These are phyloP conservation scores for Neurospora sp. DNA, from an alignment of 495 filamentous ascomycete species.

Conservation along the genomic window DNA sequence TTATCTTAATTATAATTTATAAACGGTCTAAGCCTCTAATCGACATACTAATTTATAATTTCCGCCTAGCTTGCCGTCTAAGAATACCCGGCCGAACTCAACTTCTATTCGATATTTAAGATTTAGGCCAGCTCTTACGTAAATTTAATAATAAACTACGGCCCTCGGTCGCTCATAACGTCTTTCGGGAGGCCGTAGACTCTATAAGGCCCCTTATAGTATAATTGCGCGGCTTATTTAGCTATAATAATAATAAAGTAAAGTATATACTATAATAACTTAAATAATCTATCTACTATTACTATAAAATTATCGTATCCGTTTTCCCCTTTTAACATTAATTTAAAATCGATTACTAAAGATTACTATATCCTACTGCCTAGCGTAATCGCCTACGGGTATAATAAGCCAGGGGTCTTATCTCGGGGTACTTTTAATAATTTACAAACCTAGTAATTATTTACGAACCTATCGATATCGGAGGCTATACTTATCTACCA, in stretches of 20 bases:
- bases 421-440: background rate
- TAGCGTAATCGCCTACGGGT: background rate
- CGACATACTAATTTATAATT: no score
- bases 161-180: no score
- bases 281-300: background rate
- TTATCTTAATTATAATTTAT: no score
- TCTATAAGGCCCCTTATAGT: no score
- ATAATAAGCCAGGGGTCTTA: background rate
- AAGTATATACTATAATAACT: background rate
- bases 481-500: background rate
- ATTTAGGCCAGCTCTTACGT: no score
- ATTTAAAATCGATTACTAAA: conserved; percentile 2
- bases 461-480: background rate
- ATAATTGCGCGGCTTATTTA: no score
- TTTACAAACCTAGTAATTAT: background rate
- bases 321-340: background rate
- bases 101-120: no score
- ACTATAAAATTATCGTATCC: background rate
- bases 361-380: background rate
- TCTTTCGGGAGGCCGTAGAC: background rate
- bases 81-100: no score
- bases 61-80: no score
- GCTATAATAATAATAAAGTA: background rate
- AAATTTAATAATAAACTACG: no score
- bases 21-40: no score